Conservation (phyloP, 768 basidiomycete species). For the Amylocystis lapponica region DNA sequence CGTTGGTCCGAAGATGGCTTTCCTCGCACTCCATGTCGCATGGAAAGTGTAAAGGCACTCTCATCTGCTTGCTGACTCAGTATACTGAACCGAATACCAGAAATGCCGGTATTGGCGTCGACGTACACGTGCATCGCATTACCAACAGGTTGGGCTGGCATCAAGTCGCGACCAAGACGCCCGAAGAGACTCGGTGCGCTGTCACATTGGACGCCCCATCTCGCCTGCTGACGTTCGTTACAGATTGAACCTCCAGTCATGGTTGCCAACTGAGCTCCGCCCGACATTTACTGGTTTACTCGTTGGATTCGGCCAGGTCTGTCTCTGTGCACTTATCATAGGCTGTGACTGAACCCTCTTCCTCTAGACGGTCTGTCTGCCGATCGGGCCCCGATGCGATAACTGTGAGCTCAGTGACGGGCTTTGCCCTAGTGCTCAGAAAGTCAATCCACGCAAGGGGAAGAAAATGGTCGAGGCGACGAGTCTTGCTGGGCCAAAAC, state of each 20-base stretch:
- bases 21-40: slow-evolving; percentile 73
- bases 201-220: slow-evolving; percentile 69
- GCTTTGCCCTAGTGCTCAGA: slow-evolving; percentile 62
- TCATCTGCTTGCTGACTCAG: slow-evolving; percentile 20
- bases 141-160: slow-evolving; percentile 95
- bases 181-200: slow-evolving; percentile 79
- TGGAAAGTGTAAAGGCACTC: slow-evolving; percentile 88
- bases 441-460: too few relatives aligned
- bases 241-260: slow-evolving; percentile 75
- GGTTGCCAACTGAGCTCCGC: slow-evolving; percentile 72
- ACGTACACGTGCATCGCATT: slow-evolving; percentile 94
- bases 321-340: slow-evolving; percentile 3
- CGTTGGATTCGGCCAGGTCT: slow-evolving; percentile 82
- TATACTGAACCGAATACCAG: slow-evolving; percentile 29
- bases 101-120: slow-evolving; percentile 89
- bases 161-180: slow-evolving; percentile 71
- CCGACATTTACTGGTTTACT: slow-evolving; percentile 74
- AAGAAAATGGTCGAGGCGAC: too few relatives aligned
- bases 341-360: neutral
- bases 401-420: slow-evolving; percentile 52
- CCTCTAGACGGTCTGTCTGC: slow-evolving; percentile 56
- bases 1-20: slow-evolving; percentile 97
- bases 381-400: slow-evolving; percentile 60
- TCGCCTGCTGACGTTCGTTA: slow-evolving; percentile 72
- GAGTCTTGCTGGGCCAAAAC: too few relatives aligned